Conservation (phyloP, 1,284 basidiomycete genomes). For the Ganoderma sp. region DNA sequence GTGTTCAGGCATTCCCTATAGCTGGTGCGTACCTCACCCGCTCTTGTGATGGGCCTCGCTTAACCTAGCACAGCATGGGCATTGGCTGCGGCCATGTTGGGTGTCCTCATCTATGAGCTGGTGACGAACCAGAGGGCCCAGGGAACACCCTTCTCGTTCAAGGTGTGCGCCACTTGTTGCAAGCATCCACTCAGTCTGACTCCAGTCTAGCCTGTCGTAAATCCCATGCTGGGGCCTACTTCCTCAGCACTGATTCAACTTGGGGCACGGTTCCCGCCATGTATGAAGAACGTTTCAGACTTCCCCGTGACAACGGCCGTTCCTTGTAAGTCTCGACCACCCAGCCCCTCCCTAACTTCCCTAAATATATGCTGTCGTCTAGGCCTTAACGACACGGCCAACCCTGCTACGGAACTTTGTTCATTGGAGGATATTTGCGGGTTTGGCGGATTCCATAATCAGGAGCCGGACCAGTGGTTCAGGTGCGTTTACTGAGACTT, state of each 20-base stretch:
- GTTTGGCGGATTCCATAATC: slow-evolving; percentile 79
- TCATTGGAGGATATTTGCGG: slow-evolving; percentile 86
- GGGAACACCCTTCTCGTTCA: slow-evolving; percentile 82
- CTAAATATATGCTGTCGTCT: not conserved
- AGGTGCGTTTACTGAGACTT: slow-evolving; percentile 53
- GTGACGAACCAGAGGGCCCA: slow-evolving; percentile 75
- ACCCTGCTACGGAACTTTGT: slow-evolving; percentile 74
- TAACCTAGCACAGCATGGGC: slow-evolving; percentile 56
- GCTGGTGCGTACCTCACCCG: slow-evolving; percentile 48
- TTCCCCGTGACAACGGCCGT: slow-evolving; percentile 66
- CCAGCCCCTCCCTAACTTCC: not conserved
- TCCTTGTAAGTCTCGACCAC: slow-evolving; percentile 57
- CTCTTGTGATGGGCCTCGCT: not conserved
- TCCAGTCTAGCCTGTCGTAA: slow-evolving; percentile 55
- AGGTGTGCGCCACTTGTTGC: slow-evolving; percentile 50
- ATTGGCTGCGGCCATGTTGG: slow-evolving; percentile 70
- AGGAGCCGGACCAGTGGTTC: slow-evolving; percentile 85
- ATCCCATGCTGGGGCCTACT: slow-evolving; percentile 93
- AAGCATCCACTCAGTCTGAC: slow-evolving; percentile 9
- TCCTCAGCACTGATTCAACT: slow-evolving; percentile 84
- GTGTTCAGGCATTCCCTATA: slow-evolving; percentile 81
- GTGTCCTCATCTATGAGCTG: slow-evolving; percentile 80
- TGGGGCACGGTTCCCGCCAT: slow-evolving; percentile 91
- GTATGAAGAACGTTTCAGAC: slow-evolving; percentile 77
- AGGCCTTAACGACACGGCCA: slow-evolving; percentile 80